These are phyloP conservation scores for Penicillium brasilianum DNA, from an alignment of 2,329 filamentous ascomycete species.

Conservation along the genomic window DNA sequence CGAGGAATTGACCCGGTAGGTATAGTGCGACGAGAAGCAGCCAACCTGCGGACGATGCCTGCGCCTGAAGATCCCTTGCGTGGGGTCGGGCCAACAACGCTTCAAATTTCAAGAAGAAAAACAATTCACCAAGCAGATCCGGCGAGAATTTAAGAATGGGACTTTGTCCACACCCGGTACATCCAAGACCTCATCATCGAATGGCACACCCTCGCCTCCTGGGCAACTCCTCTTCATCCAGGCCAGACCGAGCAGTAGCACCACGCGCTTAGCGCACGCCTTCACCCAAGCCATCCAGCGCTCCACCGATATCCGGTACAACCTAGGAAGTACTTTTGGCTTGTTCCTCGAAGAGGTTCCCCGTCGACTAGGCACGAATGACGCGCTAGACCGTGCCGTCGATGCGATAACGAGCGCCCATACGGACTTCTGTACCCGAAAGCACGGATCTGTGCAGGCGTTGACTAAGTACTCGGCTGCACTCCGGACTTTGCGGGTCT, in stretches of 20 bases:
- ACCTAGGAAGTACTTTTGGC: slow-evolving; percentile 55
- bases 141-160: not conserved
- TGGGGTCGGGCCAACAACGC: slow-evolving; percentile 54
- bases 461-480: slow-evolving; percentile 42
- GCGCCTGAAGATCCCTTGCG: slow-evolving; percentile 52
- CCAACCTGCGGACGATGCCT: slow-evolving; percentile 55
- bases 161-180: not conserved
- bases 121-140: slow-evolving; percentile 14
- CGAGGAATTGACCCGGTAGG: not conserved
- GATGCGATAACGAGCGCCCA: slow-evolving; percentile 39
- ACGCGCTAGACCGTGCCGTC: slow-evolving; percentile 51
- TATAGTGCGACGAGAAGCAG: slow-evolving; percentile 54
- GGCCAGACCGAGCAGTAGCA: slow-evolving; percentile 39
- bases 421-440: slow-evolving; percentile 30
- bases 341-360: slow-evolving; percentile 54
- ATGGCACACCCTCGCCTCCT: not conserved
- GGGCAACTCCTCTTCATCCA: not conserved
- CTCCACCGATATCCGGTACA: slow-evolving; percentile 53
- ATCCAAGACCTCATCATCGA: not conserved
- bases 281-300: slow-evolving; percentile 42
- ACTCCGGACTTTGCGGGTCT: slow-evolving; percentile 33
- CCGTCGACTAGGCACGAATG: slow-evolving; percentile 51
- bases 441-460: slow-evolving; percentile 23
- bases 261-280: slow-evolving; percentile 38
- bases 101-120: slow-evolving; percentile 56